Evolutionary conservation across 1,284 basidiomycete species (phyloP).

Genomic region (Porphyrellus sp.): DNA sequence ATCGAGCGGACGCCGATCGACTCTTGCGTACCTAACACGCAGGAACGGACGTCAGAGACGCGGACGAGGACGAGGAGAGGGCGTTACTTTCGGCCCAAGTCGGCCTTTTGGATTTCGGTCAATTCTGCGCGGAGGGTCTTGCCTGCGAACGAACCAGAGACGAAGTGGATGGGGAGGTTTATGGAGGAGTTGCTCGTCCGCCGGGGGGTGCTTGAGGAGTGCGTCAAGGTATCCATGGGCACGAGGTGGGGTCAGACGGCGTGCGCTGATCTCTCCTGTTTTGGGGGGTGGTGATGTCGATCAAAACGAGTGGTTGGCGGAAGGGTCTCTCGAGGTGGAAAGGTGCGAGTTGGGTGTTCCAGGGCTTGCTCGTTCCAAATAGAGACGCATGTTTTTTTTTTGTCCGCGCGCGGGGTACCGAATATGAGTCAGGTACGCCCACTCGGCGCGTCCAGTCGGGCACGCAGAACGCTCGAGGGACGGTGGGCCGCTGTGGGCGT

Average conservation of each 20-base stretch:
- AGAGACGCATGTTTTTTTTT: constrained; percentile 18
- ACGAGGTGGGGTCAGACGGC: neutral
- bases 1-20: constrained; percentile 61
- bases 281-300: constrained; percentile 2
- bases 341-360: neutral
- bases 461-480: neutral
- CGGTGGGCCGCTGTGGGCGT: neutral
- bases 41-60: constrained; percentile 4
- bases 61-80: neutral
- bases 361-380: constrained; percentile 25
- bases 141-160: constrained; percentile 57
- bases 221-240: constrained; percentile 25
- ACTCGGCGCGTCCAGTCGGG: neutral
- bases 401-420: constrained; percentile 1
- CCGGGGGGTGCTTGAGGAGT: constrained; percentile 19
- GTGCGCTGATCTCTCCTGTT: constrained; percentile 14
- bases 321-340: neutral
- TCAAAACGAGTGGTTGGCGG: constrained; percentile 12
- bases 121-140: constrained; percentile 57
- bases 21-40: constrained; percentile 50
- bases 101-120: constrained; percentile 59
- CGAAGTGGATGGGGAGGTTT: constrained; percentile 50
- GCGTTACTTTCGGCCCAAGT: constrained; percentile 60
- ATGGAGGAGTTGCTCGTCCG: constrained; percentile 34
- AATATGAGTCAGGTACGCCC: constrained; percentile 16